These are phyloP conservation scores for Borealophlyctis nickersoniae DNA, from an alignment of 192 early-diverging fungal genomes.

Conservation along the genomic window DNA sequence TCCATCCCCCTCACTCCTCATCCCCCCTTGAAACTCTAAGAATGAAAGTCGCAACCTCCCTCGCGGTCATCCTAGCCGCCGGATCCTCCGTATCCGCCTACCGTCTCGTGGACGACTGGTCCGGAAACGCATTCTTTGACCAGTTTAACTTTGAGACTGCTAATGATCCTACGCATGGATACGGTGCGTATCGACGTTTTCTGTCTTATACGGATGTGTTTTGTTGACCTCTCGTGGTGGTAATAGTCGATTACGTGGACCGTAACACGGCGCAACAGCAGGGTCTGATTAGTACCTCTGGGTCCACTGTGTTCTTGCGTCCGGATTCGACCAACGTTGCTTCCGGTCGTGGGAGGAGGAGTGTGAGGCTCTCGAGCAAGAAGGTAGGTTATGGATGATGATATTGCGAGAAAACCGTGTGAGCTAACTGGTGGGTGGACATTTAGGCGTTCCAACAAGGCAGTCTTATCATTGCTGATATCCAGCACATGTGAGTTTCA, in stretches of 20 bases:
- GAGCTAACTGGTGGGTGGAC: too few species aligned
- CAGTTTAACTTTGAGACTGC: conserved; percentile 33
- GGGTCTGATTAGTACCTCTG: conserved; percentile 1
- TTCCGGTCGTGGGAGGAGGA: not conserved
- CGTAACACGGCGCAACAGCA: conserved; percentile 5
- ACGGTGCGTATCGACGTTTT: too few species aligned
- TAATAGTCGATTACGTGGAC: conserved; percentile 13
- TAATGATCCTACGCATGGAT: conserved; percentile 35
- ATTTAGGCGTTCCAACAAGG: too few species aligned
- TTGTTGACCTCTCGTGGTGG: not conserved
- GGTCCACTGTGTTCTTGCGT: conserved; percentile 11
- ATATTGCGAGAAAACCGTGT: too few species aligned
- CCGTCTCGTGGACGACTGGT: conserved; percentile 15
- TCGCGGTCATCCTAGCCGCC: too few species aligned
- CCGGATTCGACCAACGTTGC: not conserved
- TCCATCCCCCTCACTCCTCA: too few species aligned
- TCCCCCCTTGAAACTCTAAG: too few species aligned
- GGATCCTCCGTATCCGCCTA: conserved; percentile 10
- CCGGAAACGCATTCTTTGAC: conserved; percentile 30
- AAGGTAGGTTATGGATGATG: not conserved
- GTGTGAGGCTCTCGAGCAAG: not conserved
- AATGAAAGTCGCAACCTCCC: too few species aligned
- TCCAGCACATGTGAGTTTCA: too few species aligned
- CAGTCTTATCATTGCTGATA: too few species aligned
- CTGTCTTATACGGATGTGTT: too few species aligned